phyloP scores from a whole-genome alignment of 2,329 filamentous ascomycete genomes.

The Neonectria magnoliae region DNA sequence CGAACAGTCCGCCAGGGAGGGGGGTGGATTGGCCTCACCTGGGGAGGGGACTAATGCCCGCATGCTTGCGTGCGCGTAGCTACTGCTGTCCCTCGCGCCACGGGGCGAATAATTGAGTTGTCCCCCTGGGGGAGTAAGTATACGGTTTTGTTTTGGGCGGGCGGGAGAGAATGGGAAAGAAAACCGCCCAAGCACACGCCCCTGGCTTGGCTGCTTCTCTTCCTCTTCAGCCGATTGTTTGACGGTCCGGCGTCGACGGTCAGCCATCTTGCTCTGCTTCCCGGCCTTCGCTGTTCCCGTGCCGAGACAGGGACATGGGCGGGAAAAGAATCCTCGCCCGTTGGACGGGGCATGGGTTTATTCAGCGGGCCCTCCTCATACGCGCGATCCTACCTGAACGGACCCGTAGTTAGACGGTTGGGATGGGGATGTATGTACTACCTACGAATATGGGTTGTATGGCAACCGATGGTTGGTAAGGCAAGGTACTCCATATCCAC shows the following conservation, averaged over 20 bases:
- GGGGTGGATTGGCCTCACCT: conserved; percentile 1
- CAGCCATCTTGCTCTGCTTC: conserved; percentile 2
- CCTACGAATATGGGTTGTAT: too few species aligned
- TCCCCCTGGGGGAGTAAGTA: background rate
- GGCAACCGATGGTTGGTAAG: too few species aligned
- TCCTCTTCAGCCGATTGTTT: conserved; percentile 1
- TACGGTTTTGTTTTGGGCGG: background rate
- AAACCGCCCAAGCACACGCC: background rate
- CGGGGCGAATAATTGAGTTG: conserved; percentile 5
- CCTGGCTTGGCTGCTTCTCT: background rate
- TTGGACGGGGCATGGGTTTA: conserved; percentile 25
- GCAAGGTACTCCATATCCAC: background rate
- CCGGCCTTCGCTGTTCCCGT: background rate
- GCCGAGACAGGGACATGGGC: conserved; percentile 8
- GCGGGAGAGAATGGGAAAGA: background rate
- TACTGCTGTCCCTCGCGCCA: conserved; percentile 24
- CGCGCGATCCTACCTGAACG: background rate
- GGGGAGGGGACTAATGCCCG: conserved; percentile 23
- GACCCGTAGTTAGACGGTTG: background rate
- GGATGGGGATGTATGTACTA: too few species aligned
- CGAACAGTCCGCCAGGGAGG: conserved; percentile 23
- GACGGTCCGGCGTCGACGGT: background rate
- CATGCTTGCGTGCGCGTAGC: background rate
- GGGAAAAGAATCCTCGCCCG: background rate
- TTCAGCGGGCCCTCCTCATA: conserved; percentile 13